These are phyloP conservation scores for Platanus orientalis DNA, from an alignment of 164 flowering plant species.

Conservation along the genomic window DNA sequence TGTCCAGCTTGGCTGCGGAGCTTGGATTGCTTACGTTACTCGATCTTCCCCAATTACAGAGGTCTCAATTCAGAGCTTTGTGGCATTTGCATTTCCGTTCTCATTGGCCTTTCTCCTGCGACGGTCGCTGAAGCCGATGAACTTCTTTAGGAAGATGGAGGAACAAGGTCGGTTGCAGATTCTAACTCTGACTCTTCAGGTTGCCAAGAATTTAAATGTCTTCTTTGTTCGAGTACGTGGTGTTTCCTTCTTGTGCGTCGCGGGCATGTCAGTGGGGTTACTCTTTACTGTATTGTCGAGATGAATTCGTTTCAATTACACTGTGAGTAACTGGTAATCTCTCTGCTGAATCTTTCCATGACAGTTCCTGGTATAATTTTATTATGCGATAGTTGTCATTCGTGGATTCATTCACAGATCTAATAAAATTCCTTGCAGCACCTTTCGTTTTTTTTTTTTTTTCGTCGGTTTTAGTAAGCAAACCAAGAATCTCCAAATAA, in stretches of 20 bases:
- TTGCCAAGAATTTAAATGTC: constrained; percentile 59
- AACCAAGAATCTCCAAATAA: too few species aligned
- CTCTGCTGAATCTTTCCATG: too few species aligned
- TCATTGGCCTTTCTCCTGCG: constrained; percentile 71
- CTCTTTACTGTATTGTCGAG: constrained; percentile 30
- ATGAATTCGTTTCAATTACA: constrained; percentile 12
- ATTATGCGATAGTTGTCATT: too few species aligned
- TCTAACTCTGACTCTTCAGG: constrained; percentile 69
- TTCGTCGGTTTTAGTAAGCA: too few species aligned
- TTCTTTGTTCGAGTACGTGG: constrained; percentile 54
- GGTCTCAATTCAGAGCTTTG: constrained; percentile 49
- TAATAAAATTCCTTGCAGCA: too few species aligned
- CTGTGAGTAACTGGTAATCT: background rate
- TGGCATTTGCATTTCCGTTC: constrained; percentile 77
- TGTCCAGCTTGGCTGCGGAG: constrained; percentile 68
- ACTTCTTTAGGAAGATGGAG: constrained; percentile 89
- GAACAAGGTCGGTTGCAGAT: constrained; percentile 87
- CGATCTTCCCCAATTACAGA: constrained; percentile 36
- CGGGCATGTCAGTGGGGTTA: constrained; percentile 47
- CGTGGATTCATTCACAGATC: too few species aligned
- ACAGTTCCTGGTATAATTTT: background rate
- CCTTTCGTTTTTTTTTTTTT: too few species aligned
- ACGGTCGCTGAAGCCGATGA: constrained; percentile 62
- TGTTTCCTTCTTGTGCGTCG: constrained; percentile 43
- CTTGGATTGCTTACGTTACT: constrained; percentile 60